phyloP scores from a whole-genome alignment of 2,329 filamentous ascomycete species.

The Aspergillus texensis region DNA sequence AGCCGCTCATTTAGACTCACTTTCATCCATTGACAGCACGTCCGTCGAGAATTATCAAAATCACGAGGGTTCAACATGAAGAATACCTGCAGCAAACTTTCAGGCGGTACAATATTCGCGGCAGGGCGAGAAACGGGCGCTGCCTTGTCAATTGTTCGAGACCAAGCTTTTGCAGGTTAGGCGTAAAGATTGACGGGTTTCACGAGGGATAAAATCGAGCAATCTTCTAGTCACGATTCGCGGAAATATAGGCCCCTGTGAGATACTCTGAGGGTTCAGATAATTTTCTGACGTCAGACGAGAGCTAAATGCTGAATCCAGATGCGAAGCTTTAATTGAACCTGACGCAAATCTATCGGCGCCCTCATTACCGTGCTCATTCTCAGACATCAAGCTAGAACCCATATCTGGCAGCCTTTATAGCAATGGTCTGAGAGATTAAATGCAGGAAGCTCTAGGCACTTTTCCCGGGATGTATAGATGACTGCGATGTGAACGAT shows the following conservation, averaged over 20 bases:
- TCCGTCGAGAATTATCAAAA: constrained; percentile 64
- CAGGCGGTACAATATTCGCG: constrained; percentile 46
- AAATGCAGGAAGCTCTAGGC: not conserved
- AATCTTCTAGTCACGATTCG: constrained; percentile 12
- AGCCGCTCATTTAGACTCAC: constrained; percentile 57
- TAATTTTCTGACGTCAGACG: not conserved
- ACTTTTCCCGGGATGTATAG: not conserved
- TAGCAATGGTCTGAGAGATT: not conserved
- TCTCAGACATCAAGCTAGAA: not conserved
- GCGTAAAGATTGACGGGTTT: constrained; percentile 27
- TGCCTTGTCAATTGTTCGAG: constrained; percentile 27
- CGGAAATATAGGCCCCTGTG: constrained; percentile 6
- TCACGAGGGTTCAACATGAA: constrained; percentile 48
- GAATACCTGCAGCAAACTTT: constrained; percentile 55
- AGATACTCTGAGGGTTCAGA: not conserved
- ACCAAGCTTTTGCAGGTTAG: constrained; percentile 40
- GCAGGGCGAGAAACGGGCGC: constrained; percentile 28
- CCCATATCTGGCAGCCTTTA: not conserved
- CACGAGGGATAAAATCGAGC: constrained; percentile 11
- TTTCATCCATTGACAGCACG: constrained; percentile 63
- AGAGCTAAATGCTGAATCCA: not conserved
- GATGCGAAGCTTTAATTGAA: not conserved
- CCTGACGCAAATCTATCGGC: not conserved
- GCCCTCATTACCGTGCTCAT: not conserved
- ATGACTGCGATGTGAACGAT: not conserved